Percentiles rank a stretch among this genome's conserved stretches.
phyloP scores from a whole-genome alignment of 306 rosid species.

The Trifolium repens region DNA sequence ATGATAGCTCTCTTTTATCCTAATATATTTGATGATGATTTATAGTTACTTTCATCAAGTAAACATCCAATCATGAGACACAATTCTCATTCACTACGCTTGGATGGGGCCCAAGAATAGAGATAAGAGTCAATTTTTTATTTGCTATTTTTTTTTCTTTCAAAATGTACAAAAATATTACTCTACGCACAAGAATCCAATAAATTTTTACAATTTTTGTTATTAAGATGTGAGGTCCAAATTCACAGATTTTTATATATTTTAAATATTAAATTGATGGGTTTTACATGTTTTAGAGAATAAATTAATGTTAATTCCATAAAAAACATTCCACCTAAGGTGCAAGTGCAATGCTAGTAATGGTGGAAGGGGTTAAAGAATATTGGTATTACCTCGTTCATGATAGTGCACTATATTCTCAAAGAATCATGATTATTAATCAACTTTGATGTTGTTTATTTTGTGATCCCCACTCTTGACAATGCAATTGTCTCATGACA shows the following conservation, averaged over 20 bases:
- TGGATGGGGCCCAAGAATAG: no score
- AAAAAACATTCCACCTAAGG: neutral
- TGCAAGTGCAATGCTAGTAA: neutral
- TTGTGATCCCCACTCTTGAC: slow-evolving; percentile 24
- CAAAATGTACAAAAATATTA: neutral
- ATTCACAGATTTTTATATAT: no score
- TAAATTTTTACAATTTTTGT: no score
- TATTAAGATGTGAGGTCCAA: neutral
- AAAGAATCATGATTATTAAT: neutral
- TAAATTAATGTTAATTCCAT: neutral
- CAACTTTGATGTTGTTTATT: neutral
- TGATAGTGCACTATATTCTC: neutral
- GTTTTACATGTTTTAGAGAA: no score
- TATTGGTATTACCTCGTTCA: slow-evolving; percentile 14
- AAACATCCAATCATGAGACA: slow-evolving; percentile 25
- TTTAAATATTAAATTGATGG: no score
- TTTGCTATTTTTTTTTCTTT: no score
- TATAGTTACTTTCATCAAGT: slow-evolving; percentile 40
- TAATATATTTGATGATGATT: slow-evolving; percentile 8
- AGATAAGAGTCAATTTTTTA: neutral
- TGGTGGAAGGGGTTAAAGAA: slow-evolving; percentile 28
- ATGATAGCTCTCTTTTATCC: slow-evolving; percentile 38
- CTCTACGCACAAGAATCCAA: neutral
- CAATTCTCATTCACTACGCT: slow-evolving; percentile 41
- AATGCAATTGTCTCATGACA: slow-evolving; percentile 20